Evolutionary conservation across 176 grass and related monocot species (phyloP), one percentile per base, ranked within the genome.

Genomic region (Juncus inflexus): DNA sequence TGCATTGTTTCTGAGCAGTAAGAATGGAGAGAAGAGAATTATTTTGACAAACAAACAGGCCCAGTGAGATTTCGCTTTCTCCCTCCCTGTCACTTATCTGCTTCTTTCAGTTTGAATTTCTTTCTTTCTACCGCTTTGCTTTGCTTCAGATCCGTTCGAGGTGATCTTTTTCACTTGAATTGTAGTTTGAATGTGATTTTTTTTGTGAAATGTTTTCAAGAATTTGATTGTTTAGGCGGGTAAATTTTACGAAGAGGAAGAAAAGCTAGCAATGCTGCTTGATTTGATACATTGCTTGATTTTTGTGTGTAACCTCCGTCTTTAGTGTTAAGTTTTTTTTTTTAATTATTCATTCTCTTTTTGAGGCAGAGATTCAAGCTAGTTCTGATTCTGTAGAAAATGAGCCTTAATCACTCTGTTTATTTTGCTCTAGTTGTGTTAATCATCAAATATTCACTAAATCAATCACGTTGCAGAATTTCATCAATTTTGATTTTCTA

Each of bases 11-110:
- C 43, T 47, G 43, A 6, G 42, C 7, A 45, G 3, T 45, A 45
- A 45, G 42, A 42, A 42, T 4, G 53, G 37, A 69, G n/a, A n/a
- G n/a, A n/a, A n/a, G n/a, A n/a, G 37, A 57, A 11, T 55, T 43
- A 15, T 37, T 71, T 42, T 36, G 42, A 71, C 54, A 71, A 70
- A 70, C 67, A 70, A 70, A 70, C 67, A 70, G 42, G 15, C 3
- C 7, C 16, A 67, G 65, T 67, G 37, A 54, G 37, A 36, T 12
- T 39, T 67, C 45, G 35, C 52, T 67, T 67, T 51, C 38, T 41
- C 42, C 1, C 10, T 12, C 41, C 37, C 65, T 67, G 43, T 47
- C 1, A 47, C 38, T 38, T 54, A 16, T 41, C 58, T 55, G 54
- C 58, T 55, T 35, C 38, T 9, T 71, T 59, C 19, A 35, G 57